Evolutionary conservation across 148 eudicot genomes (phyloP).

Genomic region (Diospyros kaki): DNA sequence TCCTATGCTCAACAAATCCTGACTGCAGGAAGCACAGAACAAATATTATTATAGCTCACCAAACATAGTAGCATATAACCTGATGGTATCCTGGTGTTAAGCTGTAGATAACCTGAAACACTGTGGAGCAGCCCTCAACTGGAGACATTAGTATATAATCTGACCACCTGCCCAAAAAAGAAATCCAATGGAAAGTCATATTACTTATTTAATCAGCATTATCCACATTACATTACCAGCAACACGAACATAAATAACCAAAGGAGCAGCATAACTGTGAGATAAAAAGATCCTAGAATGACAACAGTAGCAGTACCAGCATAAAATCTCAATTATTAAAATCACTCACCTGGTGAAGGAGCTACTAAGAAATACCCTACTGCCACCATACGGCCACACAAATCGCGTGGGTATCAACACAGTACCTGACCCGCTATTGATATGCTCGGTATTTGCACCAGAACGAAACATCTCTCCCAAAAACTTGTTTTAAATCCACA

Average conservation of each 20-base stretch:
- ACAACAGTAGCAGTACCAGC: neutral
- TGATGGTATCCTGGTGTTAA: slow-evolving; percentile 20
- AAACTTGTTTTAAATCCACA: neutral
- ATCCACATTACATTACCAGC: neutral
- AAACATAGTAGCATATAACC: neutral
- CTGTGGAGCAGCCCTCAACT: slow-evolving; percentile 50
- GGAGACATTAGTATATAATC: slow-evolving; percentile 55
- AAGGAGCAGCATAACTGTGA: neutral
- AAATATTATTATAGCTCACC: neutral
- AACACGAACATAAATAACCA: neutral
- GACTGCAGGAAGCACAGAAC: no score
- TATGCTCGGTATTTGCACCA: slow-evolving; percentile 15
- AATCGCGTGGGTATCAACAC: slow-evolving; percentile 29
- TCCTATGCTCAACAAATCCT: no score
- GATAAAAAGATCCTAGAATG: neutral
- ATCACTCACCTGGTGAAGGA: slow-evolving; percentile 39
- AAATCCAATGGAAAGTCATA: neutral
- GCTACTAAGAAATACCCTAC: slow-evolving; percentile 41
- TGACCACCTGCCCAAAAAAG: slow-evolving; percentile 38
- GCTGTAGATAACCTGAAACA: slow-evolving; percentile 52
- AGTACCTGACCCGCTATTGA: slow-evolving; percentile 12
- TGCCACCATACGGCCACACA: slow-evolving; percentile 57
- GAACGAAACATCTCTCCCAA: slow-evolving; percentile 21
- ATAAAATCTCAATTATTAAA: neutral
- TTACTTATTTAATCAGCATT: neutral